Percentiles rank a stretch among this genome's conserved stretches.
Conservation (phyloP, 768 basidiomycete genomes). For the Naematelia aurantialba region DNA sequence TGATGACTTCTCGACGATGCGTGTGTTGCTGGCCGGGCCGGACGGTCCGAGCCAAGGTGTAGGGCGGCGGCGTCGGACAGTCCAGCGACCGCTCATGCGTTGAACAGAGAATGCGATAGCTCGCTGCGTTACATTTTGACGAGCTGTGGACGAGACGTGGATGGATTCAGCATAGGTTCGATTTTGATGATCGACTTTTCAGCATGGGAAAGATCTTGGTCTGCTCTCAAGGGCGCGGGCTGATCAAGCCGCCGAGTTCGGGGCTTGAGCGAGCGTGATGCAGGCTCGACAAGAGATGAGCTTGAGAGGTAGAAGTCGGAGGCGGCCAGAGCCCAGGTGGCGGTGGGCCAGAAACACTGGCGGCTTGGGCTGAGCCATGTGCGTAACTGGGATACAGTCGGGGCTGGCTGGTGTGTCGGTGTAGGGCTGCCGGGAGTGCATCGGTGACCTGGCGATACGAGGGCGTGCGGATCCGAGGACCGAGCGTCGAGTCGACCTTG, state of each 20-base stretch:
- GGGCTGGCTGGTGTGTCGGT: background rate
- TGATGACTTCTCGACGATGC: too few relatives aligned
- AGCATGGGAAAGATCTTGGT: too few relatives aligned
- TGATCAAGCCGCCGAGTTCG: slow-evolving; percentile 5
- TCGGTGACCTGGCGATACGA: background rate
- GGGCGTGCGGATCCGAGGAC: background rate
- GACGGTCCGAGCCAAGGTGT: too few relatives aligned
- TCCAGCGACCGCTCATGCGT: background rate
- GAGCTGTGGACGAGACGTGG: background rate
- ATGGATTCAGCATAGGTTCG: too few relatives aligned
- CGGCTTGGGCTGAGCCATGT: background rate
- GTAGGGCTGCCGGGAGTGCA: background rate
- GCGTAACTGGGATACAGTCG: background rate
- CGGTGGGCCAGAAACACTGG: background rate
- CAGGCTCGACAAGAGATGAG: background rate
- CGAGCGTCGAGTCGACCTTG: background rate
- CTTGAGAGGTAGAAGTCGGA: background rate
- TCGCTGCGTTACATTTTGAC: too few relatives aligned
- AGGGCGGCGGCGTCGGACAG: too few relatives aligned
- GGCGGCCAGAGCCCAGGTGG: background rate
- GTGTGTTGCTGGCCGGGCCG: too few relatives aligned
- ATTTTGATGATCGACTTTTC: too few relatives aligned
- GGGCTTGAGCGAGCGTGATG: slow-evolving; percentile 8
- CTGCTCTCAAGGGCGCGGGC: too few relatives aligned
- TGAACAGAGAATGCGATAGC: background rate